These are phyloP conservation scores for Nigrospora oryzae DNA, from an alignment of 2,329 filamentous ascomycete genomes.

Conservation along the genomic window DNA sequence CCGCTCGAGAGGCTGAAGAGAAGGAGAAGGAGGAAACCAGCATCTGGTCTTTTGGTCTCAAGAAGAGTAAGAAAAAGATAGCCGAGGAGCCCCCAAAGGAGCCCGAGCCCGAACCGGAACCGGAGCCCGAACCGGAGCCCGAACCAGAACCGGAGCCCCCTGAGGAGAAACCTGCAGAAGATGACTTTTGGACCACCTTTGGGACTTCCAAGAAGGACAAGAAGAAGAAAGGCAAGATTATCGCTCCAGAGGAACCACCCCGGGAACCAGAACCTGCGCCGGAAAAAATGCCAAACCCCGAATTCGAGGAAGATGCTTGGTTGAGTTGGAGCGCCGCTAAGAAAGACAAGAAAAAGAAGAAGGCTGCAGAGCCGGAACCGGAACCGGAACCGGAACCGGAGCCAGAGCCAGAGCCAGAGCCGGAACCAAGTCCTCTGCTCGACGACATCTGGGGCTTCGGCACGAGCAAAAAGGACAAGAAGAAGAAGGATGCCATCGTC, in stretches of 20 bases:
- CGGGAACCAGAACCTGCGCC: conserved; percentile 3
- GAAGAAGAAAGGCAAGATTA: conserved; percentile 8
- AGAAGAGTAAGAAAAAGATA: conserved; percentile 10
- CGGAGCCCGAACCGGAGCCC: background rate
- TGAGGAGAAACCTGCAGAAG: conserved; percentile 1
- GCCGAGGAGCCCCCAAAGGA: background rate
- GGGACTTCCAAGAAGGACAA: conserved; percentile 3
- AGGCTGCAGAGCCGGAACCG: conserved; percentile 3
- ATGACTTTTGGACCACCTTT: background rate
- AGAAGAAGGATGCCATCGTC: conserved; percentile 13
- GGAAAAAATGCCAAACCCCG: conserved; percentile 11
- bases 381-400: conserved; percentile 1
- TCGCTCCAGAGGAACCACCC: conserved; percentile 3
- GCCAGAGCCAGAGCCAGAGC: conserved; percentile 14
- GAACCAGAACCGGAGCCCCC: conserved; percentile 1
- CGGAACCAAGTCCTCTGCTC: conserved; percentile 11
- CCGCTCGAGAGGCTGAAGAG: conserved; percentile 15
- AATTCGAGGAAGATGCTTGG: conserved; percentile 7
- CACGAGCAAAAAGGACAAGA: conserved; percentile 19
- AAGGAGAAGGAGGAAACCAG: conserved; percentile 7
- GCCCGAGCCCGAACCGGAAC: background rate
- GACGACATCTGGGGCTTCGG: conserved; percentile 9
- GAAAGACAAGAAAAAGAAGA: conserved; percentile 7
- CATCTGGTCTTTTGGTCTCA: conserved; percentile 3
- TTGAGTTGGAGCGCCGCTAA: background rate